Conservation (phyloP, 306 rosid species). For the Trichosanthes cucumerina region DNA sequence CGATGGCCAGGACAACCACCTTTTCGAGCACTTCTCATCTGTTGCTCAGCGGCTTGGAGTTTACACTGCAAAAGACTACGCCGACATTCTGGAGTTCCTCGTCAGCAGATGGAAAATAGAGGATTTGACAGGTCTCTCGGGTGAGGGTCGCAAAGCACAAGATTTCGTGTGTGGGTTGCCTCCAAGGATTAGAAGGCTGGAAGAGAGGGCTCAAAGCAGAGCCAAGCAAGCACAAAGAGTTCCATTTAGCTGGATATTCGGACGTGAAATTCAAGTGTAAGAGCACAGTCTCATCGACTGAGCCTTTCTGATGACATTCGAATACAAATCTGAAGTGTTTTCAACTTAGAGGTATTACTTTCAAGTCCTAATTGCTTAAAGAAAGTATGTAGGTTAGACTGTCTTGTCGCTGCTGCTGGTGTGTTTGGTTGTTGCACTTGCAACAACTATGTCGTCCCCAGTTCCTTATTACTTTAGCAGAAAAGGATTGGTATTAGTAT, state of each 20-base stretch:
- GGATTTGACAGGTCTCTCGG: conserved; percentile 34
- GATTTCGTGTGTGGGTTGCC: conserved; percentile 39
- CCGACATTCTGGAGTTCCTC: conserved; percentile 47
- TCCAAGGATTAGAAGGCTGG: conserved; percentile 34
- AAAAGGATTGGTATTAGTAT: background rate
- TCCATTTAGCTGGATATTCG: conserved; percentile 46
- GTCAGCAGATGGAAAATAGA: conserved; percentile 45
- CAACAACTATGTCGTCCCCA: background rate
- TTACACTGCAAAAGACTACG: conserved; percentile 43
- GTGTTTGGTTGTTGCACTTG: background rate
- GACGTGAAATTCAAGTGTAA: conserved; percentile 21
- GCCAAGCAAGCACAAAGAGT: conserved; percentile 27
- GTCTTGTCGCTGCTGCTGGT: background rate
- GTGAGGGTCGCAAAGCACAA: conserved; percentile 36
- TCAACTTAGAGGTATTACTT: background rate
- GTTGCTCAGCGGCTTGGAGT: conserved; percentile 45
- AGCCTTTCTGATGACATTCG: background rate
- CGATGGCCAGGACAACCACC: conserved; percentile 35
- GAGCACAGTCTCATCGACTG: background rate
- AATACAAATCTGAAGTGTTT: background rate
- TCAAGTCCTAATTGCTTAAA: background rate
- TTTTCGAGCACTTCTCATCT: conserved; percentile 33
- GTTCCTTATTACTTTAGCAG: background rate
- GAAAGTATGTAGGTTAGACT: background rate
- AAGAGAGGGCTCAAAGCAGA: conserved; percentile 38